Evolutionary conservation across 768 basidiomycete species (phyloP), one percentile per base, ranked within the genome.

Genomic region (Naganishia friedmannii): DNA sequence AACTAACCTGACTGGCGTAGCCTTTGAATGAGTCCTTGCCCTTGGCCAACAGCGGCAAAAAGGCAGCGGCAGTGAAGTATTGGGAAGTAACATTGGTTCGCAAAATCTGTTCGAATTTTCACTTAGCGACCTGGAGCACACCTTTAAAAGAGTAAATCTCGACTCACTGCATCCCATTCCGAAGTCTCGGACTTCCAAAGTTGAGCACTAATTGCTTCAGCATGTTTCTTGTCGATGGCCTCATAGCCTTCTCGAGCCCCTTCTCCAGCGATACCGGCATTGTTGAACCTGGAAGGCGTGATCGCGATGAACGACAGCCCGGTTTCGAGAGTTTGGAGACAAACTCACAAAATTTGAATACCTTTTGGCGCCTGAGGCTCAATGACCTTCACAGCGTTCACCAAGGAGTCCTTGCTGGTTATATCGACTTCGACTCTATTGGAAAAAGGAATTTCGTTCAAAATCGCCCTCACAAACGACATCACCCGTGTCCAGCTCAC

Each of bases 221-320:
- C 58, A 34, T 70, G 58, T 45, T 65, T 65, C 31, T 26, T 48
- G 58, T 63, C 68, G 23, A 65, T 51, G 19, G 66, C 65, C 54
- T 75, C 74, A 54, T 74, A 77, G 4, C 75, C 77, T 55, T 75
- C 72, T 39, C 77, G 65, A 15, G 72, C 74, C 10, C 74, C 75
- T 65, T 77, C 77, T 28, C 77, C 77, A n/a, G 77, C 77, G 29
- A 77, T 68, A 65, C 77, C 77, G n/a, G 77, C 74, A 70, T 77
- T 77, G 68, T 77, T 77, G 72, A 75, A 56, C 15, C 77, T 77
- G 31, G 15, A 42, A 1, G 46, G 21, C n/a, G 21, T 2, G 34
- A 19, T 37, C 5, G 53, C n/a, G 31, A 29, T 53, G 37, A 53
- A 53, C 7, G n/a, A 45, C 5, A 23, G n/a, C 19, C 28, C 19